Conservation (phyloP, 805 yeast species). For the Candida manassasensis region DNA sequence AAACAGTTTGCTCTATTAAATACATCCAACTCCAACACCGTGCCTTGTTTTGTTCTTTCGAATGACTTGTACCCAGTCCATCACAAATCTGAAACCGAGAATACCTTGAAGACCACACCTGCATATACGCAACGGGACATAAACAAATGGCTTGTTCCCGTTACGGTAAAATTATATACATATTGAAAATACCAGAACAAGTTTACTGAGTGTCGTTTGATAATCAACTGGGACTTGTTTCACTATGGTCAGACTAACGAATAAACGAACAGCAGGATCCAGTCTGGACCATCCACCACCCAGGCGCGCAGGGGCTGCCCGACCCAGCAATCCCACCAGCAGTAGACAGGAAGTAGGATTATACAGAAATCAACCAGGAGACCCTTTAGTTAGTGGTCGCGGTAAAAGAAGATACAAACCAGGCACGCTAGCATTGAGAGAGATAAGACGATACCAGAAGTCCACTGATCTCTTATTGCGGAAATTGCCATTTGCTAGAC, state of each 20-base stretch:
- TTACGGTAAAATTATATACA: slow-evolving; percentile 3
- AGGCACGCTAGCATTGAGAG: slow-evolving; percentile 63
- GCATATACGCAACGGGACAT: slow-evolving; percentile 1
- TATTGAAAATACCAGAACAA: neutral
- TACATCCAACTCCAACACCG: too few relatives aligned
- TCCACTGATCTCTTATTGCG: slow-evolving; percentile 63
- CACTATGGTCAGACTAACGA: neutral
- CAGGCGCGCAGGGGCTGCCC: neutral
- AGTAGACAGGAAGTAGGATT: slow-evolving; percentile 28
- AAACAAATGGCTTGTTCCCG: slow-evolving; percentile 6
- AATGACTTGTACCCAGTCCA: too few relatives aligned
- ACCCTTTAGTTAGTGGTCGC: slow-evolving; percentile 31
- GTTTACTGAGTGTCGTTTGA: neutral
- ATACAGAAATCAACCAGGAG: slow-evolving; percentile 51
- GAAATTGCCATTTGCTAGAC: slow-evolving; percentile 72
- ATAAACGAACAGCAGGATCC: neutral
- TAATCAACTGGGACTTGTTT: neutral
- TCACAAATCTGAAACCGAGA: too few relatives aligned
- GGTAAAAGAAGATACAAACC: slow-evolving; percentile 49
- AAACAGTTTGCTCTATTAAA: too few relatives aligned
- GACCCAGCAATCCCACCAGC: neutral
- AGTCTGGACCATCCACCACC: neutral
- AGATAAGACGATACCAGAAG: slow-evolving; percentile 63
- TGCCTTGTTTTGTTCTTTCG: too few relatives aligned
- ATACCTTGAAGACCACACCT: too few relatives aligned